phyloP scores from a whole-genome alignment of 1,284 basidiomycete genomes.

The Melampsora abietis-canadensis region DNA sequence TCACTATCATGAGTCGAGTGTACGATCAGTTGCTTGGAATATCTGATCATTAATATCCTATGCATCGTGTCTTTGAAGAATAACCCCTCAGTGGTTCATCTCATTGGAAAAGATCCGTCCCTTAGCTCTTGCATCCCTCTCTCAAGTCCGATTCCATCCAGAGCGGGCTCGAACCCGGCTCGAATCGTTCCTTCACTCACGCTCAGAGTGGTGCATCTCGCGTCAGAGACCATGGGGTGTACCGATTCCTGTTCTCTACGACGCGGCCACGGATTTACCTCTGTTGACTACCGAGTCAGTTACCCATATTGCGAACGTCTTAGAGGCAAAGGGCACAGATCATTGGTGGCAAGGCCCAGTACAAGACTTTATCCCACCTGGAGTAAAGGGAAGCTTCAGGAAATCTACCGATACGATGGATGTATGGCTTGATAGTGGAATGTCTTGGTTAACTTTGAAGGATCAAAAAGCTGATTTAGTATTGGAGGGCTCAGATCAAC shows the following conservation, averaged over 20 bases:
- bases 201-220: conserved; percentile 99
- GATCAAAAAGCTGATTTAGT: conserved; percentile 74
- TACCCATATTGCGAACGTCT: conserved; percentile 70
- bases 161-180: conserved; percentile 73
- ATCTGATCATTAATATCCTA: not conserved
- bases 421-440: conserved; percentile 98
- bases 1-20: no score
- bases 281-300: conserved; percentile 69
- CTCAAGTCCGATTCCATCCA: conserved; percentile 75
- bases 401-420: conserved; percentile 95
- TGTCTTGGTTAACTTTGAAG: conserved; percentile 80
- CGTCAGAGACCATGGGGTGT: conserved; percentile 97
- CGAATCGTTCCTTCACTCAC: conserved; percentile 75
- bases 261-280: conserved; percentile 63
- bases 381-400: conserved; percentile 60
- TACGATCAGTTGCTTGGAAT: not conserved
- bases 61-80: conserved; percentile 57
- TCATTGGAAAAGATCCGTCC: conserved; percentile 80
- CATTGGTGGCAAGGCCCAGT: conserved; percentile 90
- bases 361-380: conserved; percentile 73
- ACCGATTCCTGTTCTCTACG: conserved; percentile 86
- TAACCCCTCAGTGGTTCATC: conserved; percentile 97
- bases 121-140: conserved; percentile 68
- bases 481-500: conserved; percentile 94
- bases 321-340: conserved; percentile 69